A percentile compares a stretch with the other conserved stretches of the same genome.
Conservation (phyloP, 257 asterid species). For the Nicotiana attenuata region DNA sequence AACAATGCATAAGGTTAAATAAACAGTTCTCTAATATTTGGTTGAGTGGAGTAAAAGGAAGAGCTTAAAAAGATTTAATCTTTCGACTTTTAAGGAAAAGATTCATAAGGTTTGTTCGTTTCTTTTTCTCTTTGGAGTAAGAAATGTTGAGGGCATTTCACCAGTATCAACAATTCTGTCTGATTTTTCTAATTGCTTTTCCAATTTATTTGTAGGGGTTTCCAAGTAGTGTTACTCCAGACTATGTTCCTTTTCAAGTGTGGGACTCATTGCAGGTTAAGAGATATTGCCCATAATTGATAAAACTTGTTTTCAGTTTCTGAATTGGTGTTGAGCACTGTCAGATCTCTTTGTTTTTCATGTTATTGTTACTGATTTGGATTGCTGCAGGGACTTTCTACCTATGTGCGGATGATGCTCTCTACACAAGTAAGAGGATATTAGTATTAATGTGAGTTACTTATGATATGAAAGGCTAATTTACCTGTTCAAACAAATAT, state of each 20-base stretch:
- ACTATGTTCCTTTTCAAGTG: conserved; percentile 75
- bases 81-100: not conserved
- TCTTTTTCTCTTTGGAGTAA: not conserved
- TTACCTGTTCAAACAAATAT: conserved; percentile 10
- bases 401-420: conserved; percentile 91
- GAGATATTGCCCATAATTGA: not conserved
- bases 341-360: not conserved
- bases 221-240: conserved; percentile 90
- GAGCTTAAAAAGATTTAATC: not conserved
- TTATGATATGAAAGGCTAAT: conserved; percentile 7
- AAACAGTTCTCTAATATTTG: not conserved
- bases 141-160: not conserved
- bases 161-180: not conserved
- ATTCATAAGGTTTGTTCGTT: not conserved
- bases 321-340: not conserved
- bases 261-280: conserved; percentile 96
- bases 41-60: not conserved
- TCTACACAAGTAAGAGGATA: conserved; percentile 70
- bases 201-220: conserved; percentile 50
- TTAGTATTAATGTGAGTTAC: not conserved
- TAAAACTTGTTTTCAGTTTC: not conserved
- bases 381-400: conserved; percentile 75
- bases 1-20: conserved; percentile 8
- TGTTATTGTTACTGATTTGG: not conserved
- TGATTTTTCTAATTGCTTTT: not conserved